Base-by-base conservation (phyloP, 768 basidiomycete species). In the Suillus paluster region DNA sequence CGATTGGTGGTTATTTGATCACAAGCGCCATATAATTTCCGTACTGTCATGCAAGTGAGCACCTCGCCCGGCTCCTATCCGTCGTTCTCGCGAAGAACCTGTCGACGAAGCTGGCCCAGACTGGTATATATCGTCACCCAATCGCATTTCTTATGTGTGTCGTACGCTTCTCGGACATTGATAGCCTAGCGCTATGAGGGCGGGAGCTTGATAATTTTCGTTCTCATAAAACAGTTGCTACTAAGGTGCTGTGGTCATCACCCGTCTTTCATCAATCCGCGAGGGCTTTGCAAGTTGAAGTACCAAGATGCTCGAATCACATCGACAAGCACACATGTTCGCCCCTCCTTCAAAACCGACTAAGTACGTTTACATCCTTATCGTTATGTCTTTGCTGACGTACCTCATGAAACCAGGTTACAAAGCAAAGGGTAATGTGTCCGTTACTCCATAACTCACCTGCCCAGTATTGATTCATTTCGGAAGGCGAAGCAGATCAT, bases 71-170 rank as follows among this genome's bases (percentile, higher is more conserved):
- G 23, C 53, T 39, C 54, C 36, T 55, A 55, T 55, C 23, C 38
- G 23, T 55, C 54, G 21, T 21, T 39, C 36, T 25, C 0, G 54
- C 11, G 54, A 38, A 38, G 34, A 2, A 54, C 34, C 53, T 54
- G 53, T 54, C 53, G 38, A 23, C 53, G 53, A 55, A 55, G 54
- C 54, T 39, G 23, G 54, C 54, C 25, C 38, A 55, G 54, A 55
- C 36, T 39, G 54, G 54, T 25, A 55, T 39, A 34, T 53, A 17
- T 38, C 19, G 11, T 50, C 23, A 25, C 1, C 38, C 25, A 4
- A 17, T 55, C 21, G 19, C 11, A 6, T 4, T 25, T 46, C 21
- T 15, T 14, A 38, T 38, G 19, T 19, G 5, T 30, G 27, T 30
- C 19, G 5, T 33, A 33, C 9, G 30, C 27, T 30, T 30, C 30